These are phyloP conservation scores for Coffea humblotiana DNA, from an alignment of 305 asterid genomes.

Conservation along the genomic window DNA sequence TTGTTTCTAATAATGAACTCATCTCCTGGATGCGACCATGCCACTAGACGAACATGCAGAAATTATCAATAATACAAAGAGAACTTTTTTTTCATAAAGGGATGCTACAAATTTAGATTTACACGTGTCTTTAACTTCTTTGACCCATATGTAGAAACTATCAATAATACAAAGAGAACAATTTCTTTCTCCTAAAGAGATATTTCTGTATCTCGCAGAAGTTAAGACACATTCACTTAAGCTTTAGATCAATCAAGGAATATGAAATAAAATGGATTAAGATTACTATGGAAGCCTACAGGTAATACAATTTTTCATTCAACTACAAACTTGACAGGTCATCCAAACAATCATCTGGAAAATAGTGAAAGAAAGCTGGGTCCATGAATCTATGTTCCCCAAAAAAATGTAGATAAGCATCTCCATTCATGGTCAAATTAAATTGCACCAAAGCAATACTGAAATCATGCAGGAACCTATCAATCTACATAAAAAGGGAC, in stretches of 20 bases:
- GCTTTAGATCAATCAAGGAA: not conserved
- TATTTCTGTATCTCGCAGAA: no score
- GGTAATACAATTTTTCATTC: not conserved
- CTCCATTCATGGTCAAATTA: not conserved
- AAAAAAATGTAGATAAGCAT: not conserved
- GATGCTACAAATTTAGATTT: not conserved
- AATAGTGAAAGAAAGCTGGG: not conserved
- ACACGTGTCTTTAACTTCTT: not conserved
- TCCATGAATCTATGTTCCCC: not conserved
- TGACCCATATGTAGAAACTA: no score
- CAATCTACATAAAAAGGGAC: not conserved
- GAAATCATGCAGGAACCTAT: not conserved
- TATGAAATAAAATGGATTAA: not conserved
- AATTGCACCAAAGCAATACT: not conserved
- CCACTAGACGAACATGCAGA: no score
- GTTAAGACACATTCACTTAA: not conserved
- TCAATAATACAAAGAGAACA: no score
- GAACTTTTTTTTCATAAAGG: not conserved
- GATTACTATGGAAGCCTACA: not conserved
- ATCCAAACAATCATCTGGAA: not conserved
- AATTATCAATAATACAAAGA: not conserved
- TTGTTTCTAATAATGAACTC: not conserved
- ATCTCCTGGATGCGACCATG: not conserved
- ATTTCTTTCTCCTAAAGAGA: no score
- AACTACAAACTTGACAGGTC: not conserved